Base-by-base conservation (phyloP, 495 filamentous ascomycete species). In the Talaromyces proteolyticus region DNA sequence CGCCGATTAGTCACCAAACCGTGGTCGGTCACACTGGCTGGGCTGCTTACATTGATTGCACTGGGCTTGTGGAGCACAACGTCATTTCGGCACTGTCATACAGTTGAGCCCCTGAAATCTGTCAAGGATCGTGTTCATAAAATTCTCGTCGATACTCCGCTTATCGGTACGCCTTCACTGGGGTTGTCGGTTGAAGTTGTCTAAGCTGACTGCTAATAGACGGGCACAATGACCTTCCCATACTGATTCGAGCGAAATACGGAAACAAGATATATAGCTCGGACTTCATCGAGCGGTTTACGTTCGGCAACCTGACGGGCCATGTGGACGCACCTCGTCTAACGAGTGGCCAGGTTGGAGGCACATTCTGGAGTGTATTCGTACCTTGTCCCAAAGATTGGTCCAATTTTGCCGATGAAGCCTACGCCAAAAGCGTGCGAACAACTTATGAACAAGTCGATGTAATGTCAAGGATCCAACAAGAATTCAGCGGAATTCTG, bases 361-460 rank as follows among this genome's bases (percentile, higher is more conserved):
- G 91, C 21, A 82, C 87, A 6, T 96, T 98, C 63, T 98, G 93
- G 93, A 91, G 86, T 64, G 89, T 91, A 16, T 97, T 75, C 58
- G 79, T 87, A 19, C 78, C 76, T 0, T 97, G 92, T 62, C 89
- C 92, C 0, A 59, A 60, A n/a, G 77, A 91, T 51, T 75, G 78
- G 38, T 70, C 66, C 0, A 82, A 95, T 63, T 91, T 87, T 54
- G 85, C 85, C 0, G 79, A 89, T 57, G 75, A 74, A 41, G 87
- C 81, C 54, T 95, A 95, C 56, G 73, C 66, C 21, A 58, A 67
- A 40, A 72, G 75, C 48, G 81, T 96, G 7, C 78, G 81, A 21
- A 69, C 77, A 53, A 95, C 91, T 0, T 70, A 89, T 36, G 80
- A 89, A 49, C 91, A 96, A 64, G 81, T 96, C 42, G 92, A 97